These are phyloP conservation scores for Polyporus arcularius DNA, from an alignment of 768 basidiomycete species.

Conservation along the genomic window DNA sequence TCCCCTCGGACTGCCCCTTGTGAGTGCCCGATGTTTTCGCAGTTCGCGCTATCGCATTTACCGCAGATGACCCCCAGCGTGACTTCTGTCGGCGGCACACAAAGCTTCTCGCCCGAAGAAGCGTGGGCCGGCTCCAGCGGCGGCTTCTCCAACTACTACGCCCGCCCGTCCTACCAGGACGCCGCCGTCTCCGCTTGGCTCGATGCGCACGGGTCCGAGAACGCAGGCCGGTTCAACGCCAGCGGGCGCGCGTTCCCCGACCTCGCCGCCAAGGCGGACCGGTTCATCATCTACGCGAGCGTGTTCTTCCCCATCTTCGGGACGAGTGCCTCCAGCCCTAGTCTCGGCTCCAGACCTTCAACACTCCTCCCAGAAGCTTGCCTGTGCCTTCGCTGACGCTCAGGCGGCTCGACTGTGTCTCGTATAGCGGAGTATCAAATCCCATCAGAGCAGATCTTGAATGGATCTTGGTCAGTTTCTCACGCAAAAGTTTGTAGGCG, in stretches of 20 bases:
- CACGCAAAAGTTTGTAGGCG: no score
- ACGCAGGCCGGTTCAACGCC: conserved; percentile 31
- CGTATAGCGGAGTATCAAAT: no score
- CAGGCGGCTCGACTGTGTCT: no score
- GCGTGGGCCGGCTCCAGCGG: conserved; percentile 34
- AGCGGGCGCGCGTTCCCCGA: conserved; percentile 50
- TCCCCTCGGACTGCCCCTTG: conserved; percentile 39
- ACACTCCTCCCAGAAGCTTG: no score
- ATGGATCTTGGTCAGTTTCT: no score
- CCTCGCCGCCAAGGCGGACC: conserved; percentile 40
- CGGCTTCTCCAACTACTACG: conserved; percentile 39
- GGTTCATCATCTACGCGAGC: conserved; percentile 24
- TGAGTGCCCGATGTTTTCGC: conserved; percentile 8
- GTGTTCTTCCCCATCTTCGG: conserved; percentile 39
- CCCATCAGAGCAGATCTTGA: no score
- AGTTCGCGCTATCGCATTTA: neutral
- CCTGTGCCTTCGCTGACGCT: no score
- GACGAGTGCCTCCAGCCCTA: conserved; percentile 67
- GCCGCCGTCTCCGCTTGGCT: conserved; percentile 40
- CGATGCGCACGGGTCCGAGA: conserved; percentile 26
- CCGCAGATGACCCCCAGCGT: conserved; percentile 21
- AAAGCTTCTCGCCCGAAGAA: conserved; percentile 35
- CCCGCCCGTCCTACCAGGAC: conserved; percentile 38
- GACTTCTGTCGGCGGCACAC: conserved; percentile 38
- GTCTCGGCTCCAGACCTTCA: no score